Percentiles rank a stretch among this genome's conserved stretches.
Evolutionary conservation across 805 yeast species (phyloP).

Genomic region (Wickerhamomyces chaumierensis): DNA sequence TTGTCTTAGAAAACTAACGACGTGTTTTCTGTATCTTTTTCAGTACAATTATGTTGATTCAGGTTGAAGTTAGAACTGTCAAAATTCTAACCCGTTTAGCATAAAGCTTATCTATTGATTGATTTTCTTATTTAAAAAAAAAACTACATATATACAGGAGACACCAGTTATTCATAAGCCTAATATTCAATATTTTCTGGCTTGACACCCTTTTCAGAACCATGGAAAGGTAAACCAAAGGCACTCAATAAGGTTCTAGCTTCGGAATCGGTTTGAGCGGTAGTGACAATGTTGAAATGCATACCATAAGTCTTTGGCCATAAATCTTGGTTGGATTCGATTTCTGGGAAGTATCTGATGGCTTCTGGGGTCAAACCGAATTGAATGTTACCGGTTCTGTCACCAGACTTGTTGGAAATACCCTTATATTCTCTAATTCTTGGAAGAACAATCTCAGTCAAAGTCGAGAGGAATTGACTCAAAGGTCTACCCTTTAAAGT

Average conservation of each 20-base stretch:
- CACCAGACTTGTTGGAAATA: conserved; percentile 67
- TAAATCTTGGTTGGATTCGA: conserved; percentile 79
- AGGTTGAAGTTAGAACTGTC: too few species aligned
- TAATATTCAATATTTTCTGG: conserved; percentile 16
- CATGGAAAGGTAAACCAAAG: conserved; percentile 69
- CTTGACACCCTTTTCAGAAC: conserved; percentile 29
- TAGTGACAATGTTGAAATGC: conserved; percentile 74
- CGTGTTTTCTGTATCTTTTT: too few species aligned
- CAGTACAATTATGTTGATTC: too few species aligned
- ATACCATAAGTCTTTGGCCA: conserved; percentile 85
- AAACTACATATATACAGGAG: too few species aligned
- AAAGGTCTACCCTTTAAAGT: conserved; percentile 69
- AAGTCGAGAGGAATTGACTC: conserved; percentile 74
- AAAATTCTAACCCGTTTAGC: too few species aligned
- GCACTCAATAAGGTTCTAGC: conserved; percentile 80
- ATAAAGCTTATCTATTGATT: too few species aligned
- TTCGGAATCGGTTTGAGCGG: conserved; percentile 82
- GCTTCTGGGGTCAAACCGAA: conserved; percentile 76
- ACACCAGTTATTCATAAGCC: too few species aligned
- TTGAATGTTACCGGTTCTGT: conserved; percentile 72
- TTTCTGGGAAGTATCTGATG: conserved; percentile 81
- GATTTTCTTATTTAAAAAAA: too few species aligned
- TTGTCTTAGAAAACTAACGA: too few species aligned
- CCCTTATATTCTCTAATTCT: conserved; percentile 84
- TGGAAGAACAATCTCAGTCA: conserved; percentile 89